Percentiles rank a stretch among this genome's conserved stretches.
These are phyloP conservation scores for Mycena polygramma DNA, from an alignment of 768 basidiomycete species.

Conservation along the genomic window DNA sequence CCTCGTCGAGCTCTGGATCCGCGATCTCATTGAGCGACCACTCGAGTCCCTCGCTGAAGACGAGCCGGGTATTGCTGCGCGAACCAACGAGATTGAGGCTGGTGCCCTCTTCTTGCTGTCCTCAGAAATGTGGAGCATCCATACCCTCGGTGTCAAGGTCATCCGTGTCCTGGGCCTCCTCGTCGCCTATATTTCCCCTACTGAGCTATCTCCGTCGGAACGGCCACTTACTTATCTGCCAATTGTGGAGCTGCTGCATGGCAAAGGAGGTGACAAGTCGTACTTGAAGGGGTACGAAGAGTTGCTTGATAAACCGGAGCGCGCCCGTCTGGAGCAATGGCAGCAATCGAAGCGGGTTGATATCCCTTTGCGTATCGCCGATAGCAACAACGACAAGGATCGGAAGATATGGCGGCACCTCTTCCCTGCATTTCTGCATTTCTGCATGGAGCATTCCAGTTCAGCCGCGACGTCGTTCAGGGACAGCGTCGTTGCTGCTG, in stretches of 20 bases:
- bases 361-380: conserved; percentile 75
- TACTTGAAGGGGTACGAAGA: conserved; percentile 77
- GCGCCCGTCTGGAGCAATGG: conserved; percentile 77
- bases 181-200: conserved; percentile 56
- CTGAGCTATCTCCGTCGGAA: conserved; percentile 47
- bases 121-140: conserved; percentile 63
- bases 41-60: conserved; percentile 57
- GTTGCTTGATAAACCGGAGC: conserved; percentile 70
- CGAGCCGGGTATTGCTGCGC: conserved; percentile 55
- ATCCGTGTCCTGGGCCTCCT: conserved; percentile 69
- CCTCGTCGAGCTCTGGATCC: conserved; percentile 79
- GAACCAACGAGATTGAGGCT: conserved; percentile 74
- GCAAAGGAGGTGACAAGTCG: conserved; percentile 56
- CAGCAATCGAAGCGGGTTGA: conserved; percentile 67
- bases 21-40: conserved; percentile 57
- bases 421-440: conserved; percentile 74
- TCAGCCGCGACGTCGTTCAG: conserved; percentile 66
- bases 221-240: conserved; percentile 47
- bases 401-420: conserved; percentile 81
- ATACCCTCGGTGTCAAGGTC: conserved; percentile 72
- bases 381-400: conserved; percentile 77
- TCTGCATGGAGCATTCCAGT: conserved; percentile 63
- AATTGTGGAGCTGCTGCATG: conserved; percentile 68
- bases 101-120: conserved; percentile 83
- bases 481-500: conserved; percentile 76